phyloP scores from a whole-genome alignment of 2,329 filamentous ascomycete species.

The Westerdykella ornata region DNA sequence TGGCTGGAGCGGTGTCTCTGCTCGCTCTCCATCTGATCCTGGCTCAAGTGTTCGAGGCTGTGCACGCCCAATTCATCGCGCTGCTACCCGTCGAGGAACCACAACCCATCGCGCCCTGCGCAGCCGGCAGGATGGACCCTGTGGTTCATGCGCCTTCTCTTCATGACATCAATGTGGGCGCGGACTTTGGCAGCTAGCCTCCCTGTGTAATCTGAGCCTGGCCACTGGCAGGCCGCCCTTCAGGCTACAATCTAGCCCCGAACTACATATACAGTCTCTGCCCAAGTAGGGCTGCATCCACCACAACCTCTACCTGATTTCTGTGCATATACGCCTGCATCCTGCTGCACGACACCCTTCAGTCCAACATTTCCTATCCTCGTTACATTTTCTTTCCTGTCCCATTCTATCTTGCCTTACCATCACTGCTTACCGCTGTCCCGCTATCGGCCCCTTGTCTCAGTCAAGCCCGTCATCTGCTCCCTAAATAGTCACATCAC shows the following conservation, averaged over 20 bases:
- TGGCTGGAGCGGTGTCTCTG: too few relatives aligned
- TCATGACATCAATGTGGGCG: slow-evolving; percentile 6
- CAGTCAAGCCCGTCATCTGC: slow-evolving; percentile 19
- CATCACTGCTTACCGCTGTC: slow-evolving; percentile 4
- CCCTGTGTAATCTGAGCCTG: slow-evolving; percentile 6
- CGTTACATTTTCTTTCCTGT: slow-evolving; percentile 18
- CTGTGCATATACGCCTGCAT: slow-evolving; percentile 21
- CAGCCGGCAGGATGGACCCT: slow-evolving; percentile 13
- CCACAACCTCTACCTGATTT: slow-evolving; percentile 11
- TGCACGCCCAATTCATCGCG: slow-evolving; percentile 1
- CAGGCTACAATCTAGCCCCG: slow-evolving; percentile 29
- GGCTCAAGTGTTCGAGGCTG: neutral
- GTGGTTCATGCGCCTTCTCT: slow-evolving; percentile 10
- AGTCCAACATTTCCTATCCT: slow-evolving; percentile 12
- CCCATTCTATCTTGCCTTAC: slow-evolving; percentile 9
- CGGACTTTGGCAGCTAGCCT: slow-evolving; percentile 5
- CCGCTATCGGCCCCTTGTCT: slow-evolving; percentile 21
- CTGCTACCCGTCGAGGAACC: neutral
- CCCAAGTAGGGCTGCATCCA: slow-evolving; percentile 17
- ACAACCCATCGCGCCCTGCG: slow-evolving; percentile 1
- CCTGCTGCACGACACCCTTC: slow-evolving; percentile 20
- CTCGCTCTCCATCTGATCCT: too few relatives aligned
- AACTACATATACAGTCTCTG: slow-evolving; percentile 22
- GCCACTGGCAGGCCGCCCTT: slow-evolving; percentile 20
- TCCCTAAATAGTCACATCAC: slow-evolving; percentile 9